Conservation (phyloP, 2,329 filamentous ascomycete species). For the Ophiostoma piceae region DNA sequence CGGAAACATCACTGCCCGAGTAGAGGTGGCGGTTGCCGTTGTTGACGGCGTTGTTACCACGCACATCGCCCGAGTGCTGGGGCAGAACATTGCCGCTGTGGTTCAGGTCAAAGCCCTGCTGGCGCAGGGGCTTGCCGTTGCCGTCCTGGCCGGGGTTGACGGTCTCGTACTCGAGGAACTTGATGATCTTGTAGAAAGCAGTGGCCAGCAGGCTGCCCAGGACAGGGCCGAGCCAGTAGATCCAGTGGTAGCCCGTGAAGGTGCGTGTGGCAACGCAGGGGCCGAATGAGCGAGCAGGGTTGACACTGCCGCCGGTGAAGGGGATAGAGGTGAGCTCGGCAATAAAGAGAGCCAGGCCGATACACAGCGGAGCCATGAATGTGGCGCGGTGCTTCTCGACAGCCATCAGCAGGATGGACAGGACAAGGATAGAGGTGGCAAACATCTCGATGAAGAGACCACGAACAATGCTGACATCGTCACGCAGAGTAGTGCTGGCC, state of each 20-base stretch:
- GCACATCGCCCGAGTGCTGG: slow-evolving; percentile 16
- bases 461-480: slow-evolving; percentile 47
- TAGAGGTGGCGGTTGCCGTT: neutral
- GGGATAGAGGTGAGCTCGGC: slow-evolving; percentile 43
- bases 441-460: slow-evolving; percentile 65
- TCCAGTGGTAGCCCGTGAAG: slow-evolving; percentile 48
- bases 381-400: slow-evolving; percentile 70
- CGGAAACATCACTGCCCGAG: slow-evolving; percentile 16
- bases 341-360: slow-evolving; percentile 66
- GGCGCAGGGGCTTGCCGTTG: slow-evolving; percentile 19
- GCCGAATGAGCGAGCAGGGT: slow-evolving; percentile 48
- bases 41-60: neutral
- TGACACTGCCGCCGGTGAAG: slow-evolving; percentile 46
- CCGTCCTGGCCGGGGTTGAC: slow-evolving; percentile 47
- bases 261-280: slow-evolving; percentile 40
- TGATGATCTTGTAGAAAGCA: slow-evolving; percentile 47
- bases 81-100: neutral
- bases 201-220: slow-evolving; percentile 47
- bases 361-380: slow-evolving; percentile 64
- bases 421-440: slow-evolving; percentile 57
- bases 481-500: slow-evolving; percentile 52
- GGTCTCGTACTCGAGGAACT: slow-evolving; percentile 47
- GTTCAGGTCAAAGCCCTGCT: neutral
- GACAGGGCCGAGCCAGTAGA: slow-evolving; percentile 51
- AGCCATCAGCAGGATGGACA: slow-evolving; percentile 64